Evolutionary conservation across 78 protist species (phyloP), one percentile per base, ranked within the genome.

Genomic region (Speleostelium caveatum): DNA sequence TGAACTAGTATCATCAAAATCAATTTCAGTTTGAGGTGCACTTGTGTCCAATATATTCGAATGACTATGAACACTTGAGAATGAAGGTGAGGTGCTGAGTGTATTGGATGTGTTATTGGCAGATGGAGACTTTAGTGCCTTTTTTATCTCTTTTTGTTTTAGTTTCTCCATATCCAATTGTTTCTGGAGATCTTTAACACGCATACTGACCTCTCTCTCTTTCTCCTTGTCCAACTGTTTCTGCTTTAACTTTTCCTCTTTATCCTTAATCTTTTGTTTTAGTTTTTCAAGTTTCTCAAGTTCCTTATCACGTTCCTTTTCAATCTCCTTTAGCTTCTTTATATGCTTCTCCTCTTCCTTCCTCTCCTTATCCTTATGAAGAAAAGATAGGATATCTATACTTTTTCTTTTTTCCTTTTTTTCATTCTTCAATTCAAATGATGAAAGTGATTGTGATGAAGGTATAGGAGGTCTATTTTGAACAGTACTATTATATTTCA

Each of bases 281-380:
- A 5, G 6, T 38, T 72, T 35, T 55, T 58, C 35, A 5, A 26
- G 42, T 75, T 32, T 62, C 30, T 75, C 85, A 3, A 39, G 8
- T 42, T 60, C 68, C 32, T 75, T 75, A 10, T 75, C 71, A 10
- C 35, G 4, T 8, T 49, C 71, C 8, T 58, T 51, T 32, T 75
- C 85, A 21, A 32, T 7, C 12, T 62, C 66, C 24, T 56, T 49
- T 58, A 49, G 62, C 16, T n/a, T 59, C 17, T 60, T 45, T 6
- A 49, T 16, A 26, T 76, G 42, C 66, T 33, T 66, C 69, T 76
- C 73, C 6, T 33, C 62, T 28, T 53, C 45, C 41, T 12, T 76
- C 41, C 60, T 78, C 0, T 78, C 55, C 38, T 61, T 78, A 17
- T 78, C 87, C 4, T 63, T 30, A 4, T 30, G 22, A 53, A 61